A percentile compares a stretch with the other conserved stretches of the same genome.
phyloP scores from a whole-genome alignment of 768 basidiomycete genomes.

The Coprinopsis strossmayeri region DNA sequence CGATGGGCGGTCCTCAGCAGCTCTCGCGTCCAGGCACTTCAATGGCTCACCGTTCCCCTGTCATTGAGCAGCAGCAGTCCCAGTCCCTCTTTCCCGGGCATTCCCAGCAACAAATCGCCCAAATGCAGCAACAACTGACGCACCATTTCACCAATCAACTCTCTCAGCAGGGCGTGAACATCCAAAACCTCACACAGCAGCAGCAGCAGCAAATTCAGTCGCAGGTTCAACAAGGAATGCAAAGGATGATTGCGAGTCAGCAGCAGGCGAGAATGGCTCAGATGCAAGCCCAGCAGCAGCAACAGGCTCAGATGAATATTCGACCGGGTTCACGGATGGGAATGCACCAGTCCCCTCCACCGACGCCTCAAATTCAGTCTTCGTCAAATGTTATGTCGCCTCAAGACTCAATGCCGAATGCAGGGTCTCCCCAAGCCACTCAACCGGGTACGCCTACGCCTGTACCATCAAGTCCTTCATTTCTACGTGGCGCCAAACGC shows the following conservation, averaged over 20 bases:
- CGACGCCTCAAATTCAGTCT: no score
- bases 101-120: background rate
- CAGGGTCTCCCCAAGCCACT: no score
- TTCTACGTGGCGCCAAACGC: conserved; percentile 4
- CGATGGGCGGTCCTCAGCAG: conserved; percentile 5
- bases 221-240: background rate
- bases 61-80: conserved; percentile 12
- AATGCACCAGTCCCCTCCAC: conserved; percentile 6
- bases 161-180: background rate
- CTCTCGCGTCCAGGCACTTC: conserved; percentile 23
- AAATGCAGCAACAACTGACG: conserved; percentile 8
- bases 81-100: conserved; percentile 9
- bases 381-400: no score
- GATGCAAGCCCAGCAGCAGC: conserved; percentile 8
- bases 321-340: conserved; percentile 1
- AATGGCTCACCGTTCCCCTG: conserved; percentile 24
- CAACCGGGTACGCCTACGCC: background rate
- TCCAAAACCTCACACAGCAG: background rate
- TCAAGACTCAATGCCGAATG: background rate
- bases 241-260: conserved; percentile 2
- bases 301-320: background rate
- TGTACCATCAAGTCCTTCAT: background rate
- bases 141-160: conserved; percentile 6
- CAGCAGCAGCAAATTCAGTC: background rate
- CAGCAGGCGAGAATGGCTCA: conserved; percentile 9